Conservation (phyloP, 2,329 filamentous ascomycete genomes). For the Geosmithia flava region DNA sequence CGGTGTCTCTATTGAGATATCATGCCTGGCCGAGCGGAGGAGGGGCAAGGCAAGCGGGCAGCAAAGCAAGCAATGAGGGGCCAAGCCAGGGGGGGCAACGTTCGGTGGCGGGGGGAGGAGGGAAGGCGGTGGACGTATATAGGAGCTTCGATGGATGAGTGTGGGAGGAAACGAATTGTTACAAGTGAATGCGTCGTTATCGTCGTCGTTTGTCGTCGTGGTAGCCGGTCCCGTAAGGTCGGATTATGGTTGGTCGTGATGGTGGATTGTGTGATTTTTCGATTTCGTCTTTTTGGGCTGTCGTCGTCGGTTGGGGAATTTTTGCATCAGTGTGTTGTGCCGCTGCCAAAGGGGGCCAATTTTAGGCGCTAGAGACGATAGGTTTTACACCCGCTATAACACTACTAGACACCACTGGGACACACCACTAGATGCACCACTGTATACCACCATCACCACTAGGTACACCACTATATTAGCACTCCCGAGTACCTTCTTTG, state of each 20-base stretch:
- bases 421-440: too few species aligned
- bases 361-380: not conserved
- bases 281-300: not conserved
- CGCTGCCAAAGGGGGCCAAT: not conserved
- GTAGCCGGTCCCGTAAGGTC: not conserved
- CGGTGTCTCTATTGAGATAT: conserved; percentile 1
- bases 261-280: not conserved
- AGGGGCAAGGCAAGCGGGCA: conserved; percentile 1
- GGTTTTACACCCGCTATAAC: not conserved
- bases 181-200: not conserved
- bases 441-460: too few species aligned
- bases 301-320: not conserved
- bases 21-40: conserved; percentile 3
- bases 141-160: not conserved
- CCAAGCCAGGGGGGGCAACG: not conserved
- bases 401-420: too few species aligned
- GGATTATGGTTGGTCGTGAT: not conserved
- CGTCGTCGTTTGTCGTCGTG: not conserved
- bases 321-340: not conserved
- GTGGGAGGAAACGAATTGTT: not conserved
- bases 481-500: too few species aligned
- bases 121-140: not conserved
- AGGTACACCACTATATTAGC: too few species aligned
- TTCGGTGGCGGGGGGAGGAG: not conserved
- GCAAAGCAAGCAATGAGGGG: not conserved